Evolutionary conservation across 345 rosid species (phyloP).

Genomic region (Acer saccharum): DNA sequence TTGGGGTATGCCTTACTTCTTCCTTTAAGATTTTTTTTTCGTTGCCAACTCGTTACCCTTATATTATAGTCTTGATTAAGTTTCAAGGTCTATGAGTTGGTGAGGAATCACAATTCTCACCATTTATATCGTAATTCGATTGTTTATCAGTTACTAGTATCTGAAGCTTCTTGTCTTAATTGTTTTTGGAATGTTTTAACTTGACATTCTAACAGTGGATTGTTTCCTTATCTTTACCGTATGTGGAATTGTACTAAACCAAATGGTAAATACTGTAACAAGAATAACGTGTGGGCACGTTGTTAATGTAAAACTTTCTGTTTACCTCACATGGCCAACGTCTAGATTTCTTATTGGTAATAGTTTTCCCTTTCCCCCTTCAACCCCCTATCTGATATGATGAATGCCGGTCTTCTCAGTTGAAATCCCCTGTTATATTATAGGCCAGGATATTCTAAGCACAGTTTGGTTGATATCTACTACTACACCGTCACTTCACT

Average conservation of each 20-base stretch:
- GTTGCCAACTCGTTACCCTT: neutral
- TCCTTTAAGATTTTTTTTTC: neutral
- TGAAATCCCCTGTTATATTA: neutral
- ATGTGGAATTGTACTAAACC: neutral
- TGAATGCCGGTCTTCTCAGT: neutral
- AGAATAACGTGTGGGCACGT: too few species aligned
- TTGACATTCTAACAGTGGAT: neutral
- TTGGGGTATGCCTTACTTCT: conserved; percentile 61
- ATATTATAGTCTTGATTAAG: neutral
- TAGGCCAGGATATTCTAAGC: neutral
- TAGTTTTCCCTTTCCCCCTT: too few species aligned
- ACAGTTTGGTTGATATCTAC: neutral
- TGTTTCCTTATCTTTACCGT: too few species aligned
- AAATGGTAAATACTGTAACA: too few species aligned
- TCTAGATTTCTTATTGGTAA: neutral
- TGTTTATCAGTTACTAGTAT: neutral
- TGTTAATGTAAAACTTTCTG: too few species aligned
- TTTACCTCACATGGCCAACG: neutral
- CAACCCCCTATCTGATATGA: too few species aligned
- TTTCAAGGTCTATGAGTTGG: neutral
- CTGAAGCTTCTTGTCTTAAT: too few species aligned
- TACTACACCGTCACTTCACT: neutral
- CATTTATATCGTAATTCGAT: neutral
- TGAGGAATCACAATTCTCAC: neutral
- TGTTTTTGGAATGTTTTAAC: neutral